A percentile compares a stretch with the other conserved stretches of the same genome.
These are phyloP conservation scores for Stentor roeselii DNA, from an alignment of 73 alveolate genomes.

Conservation along the genomic window DNA sequence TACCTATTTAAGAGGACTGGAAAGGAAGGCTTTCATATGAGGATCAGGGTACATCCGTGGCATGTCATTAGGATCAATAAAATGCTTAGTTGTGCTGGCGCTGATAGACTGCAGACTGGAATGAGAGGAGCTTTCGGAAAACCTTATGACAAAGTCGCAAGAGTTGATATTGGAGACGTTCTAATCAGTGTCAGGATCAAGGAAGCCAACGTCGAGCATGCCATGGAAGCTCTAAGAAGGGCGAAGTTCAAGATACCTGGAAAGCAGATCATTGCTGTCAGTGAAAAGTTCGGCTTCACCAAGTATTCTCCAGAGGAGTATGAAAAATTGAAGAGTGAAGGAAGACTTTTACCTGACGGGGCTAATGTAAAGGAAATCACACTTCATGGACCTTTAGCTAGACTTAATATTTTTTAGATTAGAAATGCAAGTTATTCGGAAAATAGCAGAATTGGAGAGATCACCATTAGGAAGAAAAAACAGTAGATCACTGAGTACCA, in stretches of 20 bases:
- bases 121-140: conserved; percentile 99
- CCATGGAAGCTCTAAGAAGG: conserved; percentile 93
- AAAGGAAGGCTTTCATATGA: conserved; percentile 90
- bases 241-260: conserved; percentile 99
- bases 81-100: conserved; percentile 99
- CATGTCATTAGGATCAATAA: conserved; percentile 98
- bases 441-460: too few species aligned
- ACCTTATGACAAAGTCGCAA: conserved; percentile 96
- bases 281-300: conserved; percentile 98
- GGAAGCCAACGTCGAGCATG: conserved; percentile 72
- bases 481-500: too few species aligned
- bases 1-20: conserved; percentile 76
- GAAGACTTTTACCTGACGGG: conserved; percentile 84
- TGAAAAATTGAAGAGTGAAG: conserved; percentile 66
- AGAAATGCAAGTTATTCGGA: too few species aligned
- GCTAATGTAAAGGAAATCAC: conserved; percentile 68
- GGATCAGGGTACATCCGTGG: conserved; percentile 97
- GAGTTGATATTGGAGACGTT: conserved; percentile 89
- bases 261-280: conserved; percentile 92
- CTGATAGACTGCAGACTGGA: conserved; percentile 98
- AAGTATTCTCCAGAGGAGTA: conserved; percentile 85
- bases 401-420: conserved; percentile 6
- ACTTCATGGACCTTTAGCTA: conserved; percentile 68
- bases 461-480: too few species aligned
- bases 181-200: conserved; percentile 69